Base-by-base conservation (phyloP, 202 grass and related monocot species). In the Carex sylvatica region DNA sequence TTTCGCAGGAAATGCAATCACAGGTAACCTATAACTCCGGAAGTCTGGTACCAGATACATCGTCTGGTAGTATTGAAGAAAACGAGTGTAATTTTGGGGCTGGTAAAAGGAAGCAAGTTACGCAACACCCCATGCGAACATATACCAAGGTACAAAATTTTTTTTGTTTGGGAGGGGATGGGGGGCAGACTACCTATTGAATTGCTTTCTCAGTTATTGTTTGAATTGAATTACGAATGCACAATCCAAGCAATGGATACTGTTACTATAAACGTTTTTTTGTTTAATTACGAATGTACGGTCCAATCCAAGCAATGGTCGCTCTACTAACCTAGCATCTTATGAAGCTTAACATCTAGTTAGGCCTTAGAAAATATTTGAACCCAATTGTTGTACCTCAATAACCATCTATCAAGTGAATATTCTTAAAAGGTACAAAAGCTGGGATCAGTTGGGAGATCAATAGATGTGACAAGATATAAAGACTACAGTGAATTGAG, bases 391-490 rank as follows among this genome's bases (percentile, higher is more conserved):
- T 3, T 77, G 52, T 16, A 77, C 28, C 5, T 56, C 7, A 77
- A 59, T 59, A 58, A 77, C 53, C 30, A 40, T 60, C 8, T 38
- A 40, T 78, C 10, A 20, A 60, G 30, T 60, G 7, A 76, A 56
- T 75, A 55, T 56, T 74, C 13, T 74, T 24, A 51, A 56, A 36
- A 96, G 96, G 93, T 99, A 72, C 96, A 99, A 65, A 99, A 96
- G 73, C 54, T 88, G 73, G 96, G 96, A 83, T 99, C 96, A 2
- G 96, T 99, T 30, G 96, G 96, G 83, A 93, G 96, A 89, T 99
- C 93, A 62, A 92, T 96, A 19, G 96, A 99, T 23, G 96, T 99
- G 14, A 99, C 93, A 46, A 88, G 89, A 79, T 99, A 88, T 56
- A 92, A 90, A 84, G 91, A 99, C 80, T 99, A 99, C 74, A 83